Base-by-base conservation (phyloP, 2,329 filamentous ascomycete genomes). In the Fusarium sp. region DNA sequence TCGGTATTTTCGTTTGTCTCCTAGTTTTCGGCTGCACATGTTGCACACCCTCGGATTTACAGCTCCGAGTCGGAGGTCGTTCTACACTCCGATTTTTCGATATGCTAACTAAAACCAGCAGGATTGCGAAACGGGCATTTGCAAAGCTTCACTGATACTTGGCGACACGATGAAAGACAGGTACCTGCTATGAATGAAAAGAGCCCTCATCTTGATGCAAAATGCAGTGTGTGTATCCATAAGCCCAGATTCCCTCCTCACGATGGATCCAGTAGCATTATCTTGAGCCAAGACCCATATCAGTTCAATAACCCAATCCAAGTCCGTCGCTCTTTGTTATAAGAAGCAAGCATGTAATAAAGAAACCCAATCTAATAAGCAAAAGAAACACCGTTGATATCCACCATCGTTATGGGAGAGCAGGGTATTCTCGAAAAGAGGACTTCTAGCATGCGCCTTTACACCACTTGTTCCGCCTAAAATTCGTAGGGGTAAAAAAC, bases 391-490 rank as follows among this genome's bases (percentile, higher is more conserved):
- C 51, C 43, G 31, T 44, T 38, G 28, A 39, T 24, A 48, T 40
- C 40, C 43, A 45, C 33, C 40, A 42, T 55, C 34, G 13, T 31
- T 18, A 31, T 36, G 14, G 49, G 40, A 24, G 40, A 39, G 28
- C 20, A 45, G 24, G 42, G 45, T 52, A 44, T 44, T 44, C n/a
- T 20, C 20, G 17, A 31, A 17, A 17, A 39, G 33, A 38, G 17
- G 18, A 43, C 39, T 57, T 50, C 40, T 54, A 64, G 53, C 59
- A 57, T 48, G 48, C 54, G 51, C 38, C 63, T 54, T 49, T 40
- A 58, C 50, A 43, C 63, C 64, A 52, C 33, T 39, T 40, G n/a
- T 48, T 36, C 40, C 51, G 45, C 22, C 26, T 31, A 36, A 17
- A 20, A 54, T 44, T 36, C 33, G 18, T 26, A 26, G 36, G 39